Evolutionary conservation across 2,329 filamentous ascomycete genomes (phyloP), one percentile per base, ranked within the genome.

Genomic region (Claviceps monticola): DNA sequence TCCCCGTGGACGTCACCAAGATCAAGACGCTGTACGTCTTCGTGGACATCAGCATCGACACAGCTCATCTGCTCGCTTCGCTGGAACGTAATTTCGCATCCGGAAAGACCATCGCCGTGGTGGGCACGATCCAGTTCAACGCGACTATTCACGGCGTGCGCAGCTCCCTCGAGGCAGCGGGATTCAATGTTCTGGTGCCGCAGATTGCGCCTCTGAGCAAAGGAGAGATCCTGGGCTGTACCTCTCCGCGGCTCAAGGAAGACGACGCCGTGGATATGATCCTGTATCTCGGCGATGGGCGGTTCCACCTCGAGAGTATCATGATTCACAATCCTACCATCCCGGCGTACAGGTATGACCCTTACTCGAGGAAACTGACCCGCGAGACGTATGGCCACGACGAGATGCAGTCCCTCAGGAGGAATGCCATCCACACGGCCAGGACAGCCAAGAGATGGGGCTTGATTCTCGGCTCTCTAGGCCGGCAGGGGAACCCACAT

Each of bases 81-180:
- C 75, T 98, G 46, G 85, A 89, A 63, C 83, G 88, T 55, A 98
- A 96, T 64, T 95, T 97, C 65, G 75, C 82, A 1, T 70, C 83
- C 0, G 86, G 87, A 2, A 95, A 93, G 69, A 91, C 84, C 0
- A 83, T 98, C 53, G 93, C 93, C 5, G 78, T 96, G 59, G 91
- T 98, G 16, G 91, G 93, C 47, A 98, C 93, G 0, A 98, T 98
- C 59, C 93, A 98, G 66, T 98, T 98, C 76, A 98, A 98, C 68
- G 88, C 90, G 38, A 96, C 93, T 0, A 84, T 98, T 36, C 93
- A 98, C 68, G 88, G 87, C 16, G 81, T 95, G 14, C 82, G 83
- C 56, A 76, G 83, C 34, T 78, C 81, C 16, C 78, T 98, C 6
- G 87, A 95, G 59, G 81, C 79, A 44, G 87, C 88, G 14, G 93